phyloP scores from a whole-genome alignment of 225 moss, liverwort and hornwort genomes.

The Ulota crispa region DNA sequence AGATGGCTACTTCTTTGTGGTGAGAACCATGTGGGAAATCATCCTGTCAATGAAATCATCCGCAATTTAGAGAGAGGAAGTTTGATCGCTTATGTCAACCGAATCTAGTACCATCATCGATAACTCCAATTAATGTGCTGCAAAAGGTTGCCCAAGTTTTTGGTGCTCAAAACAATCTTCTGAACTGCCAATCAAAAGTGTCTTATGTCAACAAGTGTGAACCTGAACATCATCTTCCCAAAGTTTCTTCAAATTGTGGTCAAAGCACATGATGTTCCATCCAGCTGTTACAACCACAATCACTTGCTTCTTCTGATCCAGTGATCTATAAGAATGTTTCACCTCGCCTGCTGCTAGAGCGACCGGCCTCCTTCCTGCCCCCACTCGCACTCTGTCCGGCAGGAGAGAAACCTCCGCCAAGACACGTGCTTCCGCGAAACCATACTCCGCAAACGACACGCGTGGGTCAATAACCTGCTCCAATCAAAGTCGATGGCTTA shows the following conservation, averaged over 20 bases:
- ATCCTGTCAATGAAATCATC: constrained; percentile 39
- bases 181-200: neutral
- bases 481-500: constrained; percentile 19
- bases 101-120: neutral
- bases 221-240: constrained; percentile 85
- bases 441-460: constrained; percentile 54
- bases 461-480: constrained; percentile 74
- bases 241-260: constrained; percentile 80
- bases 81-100: neutral
- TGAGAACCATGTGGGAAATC: constrained; percentile 79
- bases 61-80: neutral
- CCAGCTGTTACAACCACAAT: constrained; percentile 84
- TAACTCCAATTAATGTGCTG: neutral
- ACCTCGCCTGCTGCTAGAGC: constrained; percentile 76
- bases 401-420: constrained; percentile 77
- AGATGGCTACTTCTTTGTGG: constrained; percentile 81
- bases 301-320: constrained; percentile 62
- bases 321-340: constrained; percentile 42
- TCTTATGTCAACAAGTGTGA: constrained; percentile 2
- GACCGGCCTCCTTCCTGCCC: constrained; percentile 83
- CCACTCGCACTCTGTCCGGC: constrained; percentile 75
- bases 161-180: neutral
- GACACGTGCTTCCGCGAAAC: constrained; percentile 71
- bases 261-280: constrained; percentile 85
- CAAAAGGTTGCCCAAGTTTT: neutral